These are phyloP conservation scores for Sordariomycetes sp. DNA, from an alignment of 2,329 filamentous ascomycete genomes.

Conservation along the genomic window DNA sequence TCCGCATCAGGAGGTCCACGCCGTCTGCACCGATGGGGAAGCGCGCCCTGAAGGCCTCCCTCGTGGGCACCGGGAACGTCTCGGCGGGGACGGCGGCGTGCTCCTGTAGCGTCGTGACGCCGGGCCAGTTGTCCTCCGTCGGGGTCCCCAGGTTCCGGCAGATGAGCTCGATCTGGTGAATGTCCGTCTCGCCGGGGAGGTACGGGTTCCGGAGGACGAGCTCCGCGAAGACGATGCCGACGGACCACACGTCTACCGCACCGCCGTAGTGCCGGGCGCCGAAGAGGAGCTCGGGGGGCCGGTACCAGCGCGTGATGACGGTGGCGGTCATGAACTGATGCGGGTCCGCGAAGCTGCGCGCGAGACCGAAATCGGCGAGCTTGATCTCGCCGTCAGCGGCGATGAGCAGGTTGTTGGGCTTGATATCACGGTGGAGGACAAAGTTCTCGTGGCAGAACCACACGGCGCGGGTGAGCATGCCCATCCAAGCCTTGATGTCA, in stretches of 20 bases:
- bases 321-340: conserved; percentile 81
- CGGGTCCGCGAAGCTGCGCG: conserved; percentile 78
- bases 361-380: conserved; percentile 94
- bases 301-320: conserved; percentile 95
- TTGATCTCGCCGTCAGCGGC: conserved; percentile 88
- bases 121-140: conserved; percentile 90
- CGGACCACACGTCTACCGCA: conserved; percentile 87
- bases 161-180: conserved; percentile 77
- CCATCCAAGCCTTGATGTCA: conserved; percentile 98
- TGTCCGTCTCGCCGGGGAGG: conserved; percentile 70
- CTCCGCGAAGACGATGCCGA: conserved; percentile 87
- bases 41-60: conserved; percentile 58
- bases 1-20: conserved; percentile 77
- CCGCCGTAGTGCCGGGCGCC: conserved; percentile 81
- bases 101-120: conserved; percentile 65
- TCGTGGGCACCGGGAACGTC: conserved; percentile 45
- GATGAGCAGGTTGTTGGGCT: conserved; percentile 95
- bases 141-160: conserved; percentile 79
- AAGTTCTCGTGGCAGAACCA: conserved; percentile 97
- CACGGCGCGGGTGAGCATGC: conserved; percentile 83
- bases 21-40: conserved; percentile 76
- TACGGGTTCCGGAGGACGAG: conserved; percentile 73
- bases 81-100: conserved; percentile 57
- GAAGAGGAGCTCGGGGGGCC: conserved; percentile 86
- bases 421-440: conserved; percentile 93